A percentile compares a stretch with the other conserved stretches of the same genome.
Evolutionary conservation across 1,139 yeast species (phyloP).

Genomic region (Pichia sp.): DNA sequence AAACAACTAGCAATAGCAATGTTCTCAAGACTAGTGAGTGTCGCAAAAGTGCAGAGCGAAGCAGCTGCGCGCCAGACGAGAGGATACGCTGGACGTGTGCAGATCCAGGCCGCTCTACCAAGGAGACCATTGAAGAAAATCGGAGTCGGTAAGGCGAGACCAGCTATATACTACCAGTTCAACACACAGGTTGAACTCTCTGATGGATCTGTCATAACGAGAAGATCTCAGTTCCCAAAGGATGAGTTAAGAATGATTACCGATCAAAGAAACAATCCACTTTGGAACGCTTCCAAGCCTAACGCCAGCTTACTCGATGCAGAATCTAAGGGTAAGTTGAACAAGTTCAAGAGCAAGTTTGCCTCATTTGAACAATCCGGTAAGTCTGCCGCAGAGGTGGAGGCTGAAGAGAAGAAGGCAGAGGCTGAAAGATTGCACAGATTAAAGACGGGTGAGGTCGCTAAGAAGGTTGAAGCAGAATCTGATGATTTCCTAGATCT

Average conservation of each 20-base stretch:
- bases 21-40: too few species aligned
- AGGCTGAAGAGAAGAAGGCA: constrained; percentile 19
- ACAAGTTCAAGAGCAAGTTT: constrained; percentile 75
- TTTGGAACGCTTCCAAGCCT: constrained; percentile 84
- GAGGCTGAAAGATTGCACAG: constrained; percentile 22
- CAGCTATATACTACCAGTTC: constrained; percentile 86
- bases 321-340: constrained; percentile 78
- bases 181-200: constrained; percentile 81
- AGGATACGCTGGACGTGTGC: constrained; percentile 25
- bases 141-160: constrained; percentile 75
- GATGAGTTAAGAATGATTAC: constrained; percentile 78
- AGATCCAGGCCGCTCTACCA: constrained; percentile 38
- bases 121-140: constrained; percentile 51
- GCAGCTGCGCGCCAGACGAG: too few species aligned
- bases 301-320: constrained; percentile 71
- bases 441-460: constrained; percentile 22
- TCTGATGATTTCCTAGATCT: constrained; percentile 26
- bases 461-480: constrained; percentile 19
- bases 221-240: constrained; percentile 86
- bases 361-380: constrained; percentile 41
- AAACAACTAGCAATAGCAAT: too few species aligned
- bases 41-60: too few species aligned
- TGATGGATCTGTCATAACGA: constrained; percentile 81
- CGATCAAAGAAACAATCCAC: constrained; percentile 78
- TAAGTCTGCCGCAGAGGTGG: constrained; percentile 25